Base-by-base conservation (phyloP, 2,329 filamentous ascomycete species). In the Talaromyces pinophilus region DNA sequence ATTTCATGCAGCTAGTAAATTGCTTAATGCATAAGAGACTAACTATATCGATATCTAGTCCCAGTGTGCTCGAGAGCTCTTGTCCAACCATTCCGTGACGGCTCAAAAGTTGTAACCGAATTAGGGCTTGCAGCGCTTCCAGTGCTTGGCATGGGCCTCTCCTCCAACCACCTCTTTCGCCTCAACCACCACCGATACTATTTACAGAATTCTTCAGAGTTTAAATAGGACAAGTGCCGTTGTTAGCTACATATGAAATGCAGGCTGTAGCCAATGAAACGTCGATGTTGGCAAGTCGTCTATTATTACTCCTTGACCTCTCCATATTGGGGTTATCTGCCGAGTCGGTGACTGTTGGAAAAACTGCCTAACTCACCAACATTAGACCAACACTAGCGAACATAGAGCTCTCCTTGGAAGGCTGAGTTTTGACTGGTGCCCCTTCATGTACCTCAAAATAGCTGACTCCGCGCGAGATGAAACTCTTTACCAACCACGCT, bases 391-490 rank as follows among this genome's bases (percentile, higher is more conserved):
- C 52, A 33, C 57, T 60, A 60, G 40, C 57, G 38, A 38, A 46
- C 57, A 30, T 60, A 15, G 38, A 60, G 11, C 3, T 60, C 28
- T 46, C 13, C 57, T 60, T 60, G 57, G 54, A 60, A 46, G 57
- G 10, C 30, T 42, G 35, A 28, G 11, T 28, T 57, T 38, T 54
- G n/a, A 63, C 52, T 57, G 35, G 33, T 50, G 13, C 28, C 50
- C 44, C 35, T 33, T 57, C 22, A 57, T 57, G 65, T 54, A 40
- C 30, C 65, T 67, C 62, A 64, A 67, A 67, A 67, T 59, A 62
- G 35, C 65, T 44, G 33, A 46, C 65, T 52, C 55, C 65, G 65
- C 65, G 62, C 62, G n/a, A 67, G 19, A 57, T 64, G 62, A 67
- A 64, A 67, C 62, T 40, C 35, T 35, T 28, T 55, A 48, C 30